Conservation (phyloP, 768 basidiomycete genomes). For the Serendipita indica region DNA sequence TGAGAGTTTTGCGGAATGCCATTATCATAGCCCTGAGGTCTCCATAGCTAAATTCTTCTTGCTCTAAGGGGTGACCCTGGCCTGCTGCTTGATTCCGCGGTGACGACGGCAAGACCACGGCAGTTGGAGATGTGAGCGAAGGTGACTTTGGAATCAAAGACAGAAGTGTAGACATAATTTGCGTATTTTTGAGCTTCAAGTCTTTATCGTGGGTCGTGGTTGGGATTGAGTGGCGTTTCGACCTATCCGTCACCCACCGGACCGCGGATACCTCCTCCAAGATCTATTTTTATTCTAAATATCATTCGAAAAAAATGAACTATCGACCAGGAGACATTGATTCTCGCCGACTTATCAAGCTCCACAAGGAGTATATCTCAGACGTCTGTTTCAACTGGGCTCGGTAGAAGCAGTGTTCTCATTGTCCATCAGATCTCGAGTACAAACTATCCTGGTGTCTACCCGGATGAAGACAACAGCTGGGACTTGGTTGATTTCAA, state of each 20-base stretch:
- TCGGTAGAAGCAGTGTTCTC: not conserved
- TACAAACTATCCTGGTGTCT: conserved; percentile 82
- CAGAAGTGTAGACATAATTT: not conserved
- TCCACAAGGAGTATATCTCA: conserved; percentile 54
- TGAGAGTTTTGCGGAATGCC: conserved; percentile 13
- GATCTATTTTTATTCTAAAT: not conserved
- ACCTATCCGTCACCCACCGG: not conserved
- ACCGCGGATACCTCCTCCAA: not conserved
- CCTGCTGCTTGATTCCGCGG: not conserved
- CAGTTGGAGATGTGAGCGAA: conserved; percentile 5
- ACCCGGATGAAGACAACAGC: conserved; percentile 67
- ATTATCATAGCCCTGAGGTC: conserved; percentile 13
- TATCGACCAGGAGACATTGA: conserved; percentile 18
- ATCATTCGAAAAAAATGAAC: not conserved
- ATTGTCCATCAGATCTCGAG: conserved; percentile 52
- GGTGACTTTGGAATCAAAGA: not conserved
- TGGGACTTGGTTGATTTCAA: conserved; percentile 70
- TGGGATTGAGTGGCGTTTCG: not conserved
- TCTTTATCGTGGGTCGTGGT: not conserved
- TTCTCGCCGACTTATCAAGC: conserved; percentile 44
- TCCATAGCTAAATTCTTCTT: conserved; percentile 11
- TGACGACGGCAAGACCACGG: conserved; percentile 4
- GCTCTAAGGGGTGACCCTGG: not conserved
- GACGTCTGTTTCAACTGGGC: conserved; percentile 16
- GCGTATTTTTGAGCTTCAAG: not conserved